A percentile compares a stretch with the other conserved stretches of the same genome.
Evolutionary conservation across 2,329 filamentous ascomycete genomes (phyloP).

Genomic region (Fusarium stilboides): DNA sequence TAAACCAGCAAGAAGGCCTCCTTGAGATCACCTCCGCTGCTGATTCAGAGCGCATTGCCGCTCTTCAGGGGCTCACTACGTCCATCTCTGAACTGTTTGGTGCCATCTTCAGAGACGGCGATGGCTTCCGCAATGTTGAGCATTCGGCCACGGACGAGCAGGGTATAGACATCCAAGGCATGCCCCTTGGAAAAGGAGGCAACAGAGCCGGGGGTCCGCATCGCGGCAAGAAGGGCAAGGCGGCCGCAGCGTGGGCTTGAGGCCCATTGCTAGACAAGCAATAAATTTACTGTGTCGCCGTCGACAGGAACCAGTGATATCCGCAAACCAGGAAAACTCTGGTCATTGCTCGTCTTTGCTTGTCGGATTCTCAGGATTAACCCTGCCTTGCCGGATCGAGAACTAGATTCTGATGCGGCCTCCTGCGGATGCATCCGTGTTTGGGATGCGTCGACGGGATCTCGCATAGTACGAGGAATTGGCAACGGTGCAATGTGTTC

Average conservation of each 20-base stretch:
- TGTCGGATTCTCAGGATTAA: background rate
- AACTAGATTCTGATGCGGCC: slow-evolving; percentile 22
- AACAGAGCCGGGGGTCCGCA: slow-evolving; percentile 17
- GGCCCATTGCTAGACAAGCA: slow-evolving; percentile 5
- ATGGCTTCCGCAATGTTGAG: slow-evolving; percentile 70
- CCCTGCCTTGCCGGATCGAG: slow-evolving; percentile 29
- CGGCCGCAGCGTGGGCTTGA: slow-evolving; percentile 33
- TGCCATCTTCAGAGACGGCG: slow-evolving; percentile 82
- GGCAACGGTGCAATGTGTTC: slow-evolving; percentile 26
- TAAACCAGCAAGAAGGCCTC: slow-evolving; percentile 89
- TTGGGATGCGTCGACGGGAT: slow-evolving; percentile 44
- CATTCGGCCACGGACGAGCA: slow-evolving; percentile 50
- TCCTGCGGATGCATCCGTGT: slow-evolving; percentile 38
- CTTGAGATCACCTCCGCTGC: slow-evolving; percentile 83
- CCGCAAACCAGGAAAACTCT: slow-evolving; percentile 2
- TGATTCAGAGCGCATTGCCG: slow-evolving; percentile 81
- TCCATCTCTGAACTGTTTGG: slow-evolving; percentile 79
- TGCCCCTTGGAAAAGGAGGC: slow-evolving; percentile 37
- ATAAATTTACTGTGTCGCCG: background rate
- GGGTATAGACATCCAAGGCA: slow-evolving; percentile 48
- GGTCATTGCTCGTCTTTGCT: slow-evolving; percentile 1
- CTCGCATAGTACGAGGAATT: slow-evolving; percentile 42
- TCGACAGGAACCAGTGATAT: background rate
- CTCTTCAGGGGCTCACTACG: slow-evolving; percentile 79
- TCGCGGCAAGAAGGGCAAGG: slow-evolving; percentile 47